phyloP scores from a whole-genome alignment of 2,329 filamentous ascomycete species.

The Ciborinia camelliae region DNA sequence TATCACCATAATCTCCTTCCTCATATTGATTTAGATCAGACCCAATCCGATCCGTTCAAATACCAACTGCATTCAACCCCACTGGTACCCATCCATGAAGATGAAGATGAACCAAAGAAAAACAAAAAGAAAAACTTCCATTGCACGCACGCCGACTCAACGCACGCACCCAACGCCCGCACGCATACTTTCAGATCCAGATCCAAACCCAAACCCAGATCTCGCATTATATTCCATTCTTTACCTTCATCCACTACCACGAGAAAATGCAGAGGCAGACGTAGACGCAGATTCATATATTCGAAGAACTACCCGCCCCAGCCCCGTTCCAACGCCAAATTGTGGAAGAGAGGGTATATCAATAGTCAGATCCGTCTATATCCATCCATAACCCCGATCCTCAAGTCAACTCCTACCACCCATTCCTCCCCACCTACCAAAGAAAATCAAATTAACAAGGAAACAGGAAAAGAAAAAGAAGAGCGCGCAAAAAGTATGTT shows the following conservation, averaged over 20 bases:
- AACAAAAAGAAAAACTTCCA: too few relatives aligned
- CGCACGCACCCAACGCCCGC: too few relatives aligned
- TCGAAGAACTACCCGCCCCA: neutral
- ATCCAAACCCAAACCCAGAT: neutral
- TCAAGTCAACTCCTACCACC: neutral
- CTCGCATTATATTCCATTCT: neutral
- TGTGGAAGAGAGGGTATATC: conserved; percentile 1
- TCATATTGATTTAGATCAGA: too few relatives aligned
- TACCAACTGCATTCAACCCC: too few relatives aligned
- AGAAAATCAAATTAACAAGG: neutral
- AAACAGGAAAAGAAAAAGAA: neutral
- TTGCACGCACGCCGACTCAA: too few relatives aligned
- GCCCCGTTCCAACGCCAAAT: conserved; percentile 2
- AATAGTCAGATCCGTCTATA: conserved; percentile 11
- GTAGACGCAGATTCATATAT: neutral
- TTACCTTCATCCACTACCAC: neutral
- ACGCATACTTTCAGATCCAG: neutral
- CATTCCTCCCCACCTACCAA: neutral
- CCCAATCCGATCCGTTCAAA: too few relatives aligned
- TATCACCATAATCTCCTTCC: too few relatives aligned
- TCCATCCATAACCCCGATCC: neutral
- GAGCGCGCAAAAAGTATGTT: neutral
- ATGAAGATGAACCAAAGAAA: neutral
- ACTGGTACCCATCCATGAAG: too few relatives aligned
- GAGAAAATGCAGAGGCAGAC: neutral